phyloP scores from a whole-genome alignment of 495 filamentous ascomycete genomes.

The Astrothelium subdiscretum region DNA sequence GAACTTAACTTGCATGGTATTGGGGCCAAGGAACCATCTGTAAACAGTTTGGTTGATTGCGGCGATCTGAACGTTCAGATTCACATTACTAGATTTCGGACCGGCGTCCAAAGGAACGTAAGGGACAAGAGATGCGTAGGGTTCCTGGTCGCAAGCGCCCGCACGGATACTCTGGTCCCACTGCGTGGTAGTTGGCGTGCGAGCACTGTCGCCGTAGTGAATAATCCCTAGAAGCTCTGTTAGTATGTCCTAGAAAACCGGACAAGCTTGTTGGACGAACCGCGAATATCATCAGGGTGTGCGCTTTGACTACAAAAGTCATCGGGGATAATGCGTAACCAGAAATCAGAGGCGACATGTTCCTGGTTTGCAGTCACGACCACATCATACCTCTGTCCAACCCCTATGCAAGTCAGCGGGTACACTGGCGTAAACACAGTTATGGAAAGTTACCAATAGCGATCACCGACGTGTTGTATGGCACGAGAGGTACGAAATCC shows the following conservation, averaged over 20 bases:
- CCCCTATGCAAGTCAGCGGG: slow-evolving; percentile 19
- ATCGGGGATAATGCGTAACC: slow-evolving; percentile 25
- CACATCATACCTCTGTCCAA: slow-evolving; percentile 33
- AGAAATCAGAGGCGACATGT: slow-evolving; percentile 21
- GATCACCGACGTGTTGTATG: slow-evolving; percentile 22
- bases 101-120: not conserved
- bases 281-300: not conserved
- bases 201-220: not conserved
- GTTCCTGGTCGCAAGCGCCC: slow-evolving; percentile 20
- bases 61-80: not conserved
- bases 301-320: slow-evolving; percentile 4
- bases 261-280: not conserved
- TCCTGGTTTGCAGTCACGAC: slow-evolving; percentile 29
- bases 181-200: slow-evolving; percentile 5
- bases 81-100: not conserved
- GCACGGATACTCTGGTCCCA: slow-evolving; percentile 8
- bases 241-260: not conserved
- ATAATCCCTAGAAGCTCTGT: not conserved
- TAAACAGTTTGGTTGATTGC: slow-evolving; percentile 13
- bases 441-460: not conserved
- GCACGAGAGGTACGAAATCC: slow-evolving; percentile 29
- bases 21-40: slow-evolving; percentile 20
- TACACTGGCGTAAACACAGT: not conserved
- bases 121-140: slow-evolving; percentile 8
- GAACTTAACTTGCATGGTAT: slow-evolving; percentile 16